These are phyloP conservation scores for Pelargonium myrrhifolium DNA, from an alignment of 441 rosid genomes.

Conservation along the genomic window DNA sequence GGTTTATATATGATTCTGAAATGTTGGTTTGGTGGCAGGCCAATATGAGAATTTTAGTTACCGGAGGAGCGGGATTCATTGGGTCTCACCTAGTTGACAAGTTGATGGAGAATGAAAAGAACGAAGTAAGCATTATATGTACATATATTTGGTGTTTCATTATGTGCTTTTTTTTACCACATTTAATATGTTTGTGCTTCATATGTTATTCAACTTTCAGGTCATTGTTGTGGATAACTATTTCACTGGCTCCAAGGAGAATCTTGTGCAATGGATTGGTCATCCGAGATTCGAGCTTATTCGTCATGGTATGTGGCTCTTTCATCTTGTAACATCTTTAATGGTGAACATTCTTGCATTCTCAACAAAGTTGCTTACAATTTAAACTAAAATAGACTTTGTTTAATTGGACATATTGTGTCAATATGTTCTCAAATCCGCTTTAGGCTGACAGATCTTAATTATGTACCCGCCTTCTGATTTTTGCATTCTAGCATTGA, in stretches of 20 bases:
- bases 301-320: constrained; percentile 67
- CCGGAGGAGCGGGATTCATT: constrained; percentile 97
- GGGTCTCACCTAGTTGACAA: constrained; percentile 90
- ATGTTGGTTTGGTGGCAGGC: constrained; percentile 41
- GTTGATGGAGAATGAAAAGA: constrained; percentile 94
- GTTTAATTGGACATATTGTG: not conserved
- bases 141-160: not conserved
- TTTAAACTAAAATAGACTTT: not conserved
- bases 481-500: not conserved
- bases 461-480: not conserved
- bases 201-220: constrained; percentile 30
- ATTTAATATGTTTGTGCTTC: not conserved
- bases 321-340: not conserved
- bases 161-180: not conserved
- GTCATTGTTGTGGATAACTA: constrained; percentile 84
- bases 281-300: constrained; percentile 96
- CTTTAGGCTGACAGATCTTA: no score
- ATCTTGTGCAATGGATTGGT: constrained; percentile 88
- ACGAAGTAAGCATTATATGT: constrained; percentile 41
- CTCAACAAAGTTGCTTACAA: not conserved
- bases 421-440: no score
- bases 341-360: not conserved
- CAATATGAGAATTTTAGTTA: constrained; percentile 85
- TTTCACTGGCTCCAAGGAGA: constrained; percentile 89
- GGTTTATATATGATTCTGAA: not conserved